phyloP scores from a whole-genome alignment of 345 rosid species.

The Dimocarpus longan region DNA sequence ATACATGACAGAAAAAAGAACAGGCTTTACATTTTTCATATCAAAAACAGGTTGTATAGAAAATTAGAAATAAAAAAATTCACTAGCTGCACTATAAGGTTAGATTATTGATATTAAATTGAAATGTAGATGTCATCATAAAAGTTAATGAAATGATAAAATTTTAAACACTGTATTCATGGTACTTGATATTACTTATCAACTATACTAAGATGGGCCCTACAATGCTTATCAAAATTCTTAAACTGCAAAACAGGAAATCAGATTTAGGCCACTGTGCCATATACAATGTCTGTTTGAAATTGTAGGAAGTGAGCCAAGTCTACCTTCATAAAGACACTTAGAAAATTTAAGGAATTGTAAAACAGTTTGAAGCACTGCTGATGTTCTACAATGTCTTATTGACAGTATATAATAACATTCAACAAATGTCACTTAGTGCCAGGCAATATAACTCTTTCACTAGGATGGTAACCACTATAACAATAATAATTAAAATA shows the following conservation, averaged over 20 bases:
- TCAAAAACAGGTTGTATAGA: slow-evolving; percentile 2
- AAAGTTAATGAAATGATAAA: not conserved
- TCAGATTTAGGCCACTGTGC: not conserved
- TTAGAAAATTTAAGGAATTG: not conserved
- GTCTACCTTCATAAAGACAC: not conserved
- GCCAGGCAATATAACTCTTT: too few relatives aligned
- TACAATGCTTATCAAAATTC: not conserved
- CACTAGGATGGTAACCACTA: too few relatives aligned
- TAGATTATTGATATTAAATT: not conserved
- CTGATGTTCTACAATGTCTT: too few relatives aligned
- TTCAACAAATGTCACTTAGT: too few relatives aligned
- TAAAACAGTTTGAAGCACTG: not conserved
- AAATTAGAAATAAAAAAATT: not conserved
- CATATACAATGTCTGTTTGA: too few relatives aligned
- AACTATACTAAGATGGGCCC: not conserved
- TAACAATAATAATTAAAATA: too few relatives aligned
- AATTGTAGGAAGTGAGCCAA: not conserved
- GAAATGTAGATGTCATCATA: not conserved
- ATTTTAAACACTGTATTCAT: not conserved
- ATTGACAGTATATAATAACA: too few relatives aligned
- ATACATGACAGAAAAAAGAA: too few relatives aligned
- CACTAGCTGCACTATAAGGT: not conserved
- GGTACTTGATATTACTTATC: not conserved
- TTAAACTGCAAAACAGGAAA: not conserved
- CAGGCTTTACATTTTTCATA: not conserved